Evolutionary conservation across 2,329 filamentous ascomycete species (phyloP), one percentile per base, ranked within the genome.

Genomic region (Monascus ruber): DNA sequence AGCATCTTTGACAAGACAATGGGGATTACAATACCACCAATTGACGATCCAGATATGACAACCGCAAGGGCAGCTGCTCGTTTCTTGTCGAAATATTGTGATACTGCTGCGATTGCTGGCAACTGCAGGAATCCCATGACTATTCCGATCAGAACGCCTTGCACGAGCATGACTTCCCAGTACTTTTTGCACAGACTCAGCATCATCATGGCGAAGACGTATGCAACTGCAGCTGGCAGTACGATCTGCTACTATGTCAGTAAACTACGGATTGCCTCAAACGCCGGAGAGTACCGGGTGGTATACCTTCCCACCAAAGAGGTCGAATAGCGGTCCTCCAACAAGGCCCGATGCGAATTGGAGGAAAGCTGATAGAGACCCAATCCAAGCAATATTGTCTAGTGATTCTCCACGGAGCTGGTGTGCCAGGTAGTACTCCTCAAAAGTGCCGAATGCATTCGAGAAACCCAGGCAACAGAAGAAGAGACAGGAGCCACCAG

Each of bases 131-230:
- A 52, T 0, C 64, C 65, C 46, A 63, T 65, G 3, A 34, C 17
- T 2, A 50, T 31, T 6, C 52, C 51, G 4, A 44, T 35, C 2
- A 52, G 32, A 6, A 53, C 36, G 2, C 49, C 54, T 37, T 59
- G 51, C 2, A 49, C 51, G 1, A 60, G 53, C 29, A 76, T 54
- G 49, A 74, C 69, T 31, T 75, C 72, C 44, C 69, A 76, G 51
- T 74, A 75, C 39, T 72, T 48, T 0, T 62, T 71, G 38, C 65
- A 77, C 42, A 81, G 55, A 5, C 67, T 72, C 0, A 73, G 66
- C 74, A 80, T 78, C 74, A 81, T 79, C 6, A 81, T 51, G 3
- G 74, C 73, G 39, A 80, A 72, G 11, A 80, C 11, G n/a, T 31
- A 31, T 11, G n/a, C 8, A 11, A 31, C 11, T 11, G 29, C 29